Percentiles rank a stretch among this genome's conserved stretches.
These are phyloP conservation scores for Xylariaceae sp. DNA, from an alignment of 2,329 filamentous ascomycete genomes.

Conservation along the genomic window DNA sequence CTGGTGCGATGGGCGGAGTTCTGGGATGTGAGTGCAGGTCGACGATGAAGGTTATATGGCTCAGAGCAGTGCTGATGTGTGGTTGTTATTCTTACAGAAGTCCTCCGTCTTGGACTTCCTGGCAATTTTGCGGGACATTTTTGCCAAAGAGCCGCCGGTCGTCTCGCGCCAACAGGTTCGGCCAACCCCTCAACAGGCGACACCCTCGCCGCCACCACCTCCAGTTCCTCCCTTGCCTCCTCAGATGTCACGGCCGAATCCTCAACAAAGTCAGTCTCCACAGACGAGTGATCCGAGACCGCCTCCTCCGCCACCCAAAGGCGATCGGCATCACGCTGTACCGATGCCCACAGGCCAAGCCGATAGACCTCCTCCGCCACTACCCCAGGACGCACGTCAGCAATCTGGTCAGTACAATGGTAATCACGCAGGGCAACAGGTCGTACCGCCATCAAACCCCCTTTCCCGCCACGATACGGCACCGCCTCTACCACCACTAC, in stretches of 20 bases:
- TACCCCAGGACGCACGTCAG: conserved; percentile 31
- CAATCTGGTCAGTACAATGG: conserved; percentile 26
- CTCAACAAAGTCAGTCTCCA: conserved; percentile 33
- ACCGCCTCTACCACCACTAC: conserved; percentile 31
- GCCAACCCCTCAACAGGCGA: conserved; percentile 33
- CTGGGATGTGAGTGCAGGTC: conserved; percentile 68
- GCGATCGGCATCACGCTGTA: conserved; percentile 30
- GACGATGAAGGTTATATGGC: neutral
- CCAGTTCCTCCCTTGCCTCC: conserved; percentile 68
- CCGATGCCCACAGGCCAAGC: conserved; percentile 32
- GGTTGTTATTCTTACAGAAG: conserved; percentile 47
- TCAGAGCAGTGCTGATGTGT: conserved; percentile 1
- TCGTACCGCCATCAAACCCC: conserved; percentile 24
- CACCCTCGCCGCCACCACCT: conserved; percentile 49
- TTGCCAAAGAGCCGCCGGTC: conserved; percentile 91
- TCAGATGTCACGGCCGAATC: conserved; percentile 48
- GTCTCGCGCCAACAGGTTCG: conserved; percentile 62
- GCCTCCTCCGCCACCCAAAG: conserved; percentile 53
- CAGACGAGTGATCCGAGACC: conserved; percentile 34
- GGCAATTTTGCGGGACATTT: conserved; percentile 75
- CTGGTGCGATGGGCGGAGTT: conserved; percentile 82
- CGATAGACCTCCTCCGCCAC: conserved; percentile 32
- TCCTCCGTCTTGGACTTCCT: conserved; percentile 80
- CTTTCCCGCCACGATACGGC: conserved; percentile 34
- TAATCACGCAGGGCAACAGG: conserved; percentile 13